These are phyloP conservation scores for Ophiocordyceps unilateralis DNA, from an alignment of 2,329 filamentous ascomycete genomes.

Conservation along the genomic window DNA sequence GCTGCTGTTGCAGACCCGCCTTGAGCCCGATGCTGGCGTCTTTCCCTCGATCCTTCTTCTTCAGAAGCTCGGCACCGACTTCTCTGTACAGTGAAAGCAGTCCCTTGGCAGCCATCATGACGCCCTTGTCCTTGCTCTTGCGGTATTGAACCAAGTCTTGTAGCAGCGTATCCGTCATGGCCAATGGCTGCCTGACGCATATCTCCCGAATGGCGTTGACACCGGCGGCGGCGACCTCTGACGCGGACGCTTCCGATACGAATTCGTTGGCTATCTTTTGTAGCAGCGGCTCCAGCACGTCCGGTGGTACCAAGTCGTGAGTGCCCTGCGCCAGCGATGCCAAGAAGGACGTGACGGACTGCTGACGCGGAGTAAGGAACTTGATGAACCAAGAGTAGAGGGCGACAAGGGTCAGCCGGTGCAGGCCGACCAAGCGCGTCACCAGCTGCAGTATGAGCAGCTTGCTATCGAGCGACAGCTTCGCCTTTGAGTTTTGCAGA, in stretches of 20 bases:
- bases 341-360: slow-evolving; percentile 80
- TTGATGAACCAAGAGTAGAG: slow-evolving; percentile 97
- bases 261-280: slow-evolving; percentile 98
- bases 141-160: slow-evolving; percentile 93
- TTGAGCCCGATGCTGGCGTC: slow-evolving; percentile 71
- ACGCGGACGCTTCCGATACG: slow-evolving; percentile 81
- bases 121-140: slow-evolving; percentile 95
- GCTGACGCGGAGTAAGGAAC: slow-evolving; percentile 73
- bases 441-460: slow-evolving; percentile 81
- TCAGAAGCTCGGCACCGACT: slow-evolving; percentile 73
- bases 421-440: slow-evolving; percentile 76
- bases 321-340: slow-evolving; percentile 84
- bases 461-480: slow-evolving; percentile 75
- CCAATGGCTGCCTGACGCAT: slow-evolving; percentile 80
- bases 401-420: slow-evolving; percentile 76
- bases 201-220: slow-evolving; percentile 92
- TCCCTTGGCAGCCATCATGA: slow-evolving; percentile 97
- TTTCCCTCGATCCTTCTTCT: slow-evolving; percentile 82
- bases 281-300: slow-evolving; percentile 76
- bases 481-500: slow-evolving; percentile 70
- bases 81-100: slow-evolving; percentile 82
- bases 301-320: slow-evolving; percentile 80
- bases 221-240: slow-evolving; percentile 81
- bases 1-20: slow-evolving; percentile 56
- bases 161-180: slow-evolving; percentile 87